These are phyloP conservation scores for Acanthochlamys bracteata DNA, from an alignment of 106 monocot species.

Conservation along the genomic window DNA sequence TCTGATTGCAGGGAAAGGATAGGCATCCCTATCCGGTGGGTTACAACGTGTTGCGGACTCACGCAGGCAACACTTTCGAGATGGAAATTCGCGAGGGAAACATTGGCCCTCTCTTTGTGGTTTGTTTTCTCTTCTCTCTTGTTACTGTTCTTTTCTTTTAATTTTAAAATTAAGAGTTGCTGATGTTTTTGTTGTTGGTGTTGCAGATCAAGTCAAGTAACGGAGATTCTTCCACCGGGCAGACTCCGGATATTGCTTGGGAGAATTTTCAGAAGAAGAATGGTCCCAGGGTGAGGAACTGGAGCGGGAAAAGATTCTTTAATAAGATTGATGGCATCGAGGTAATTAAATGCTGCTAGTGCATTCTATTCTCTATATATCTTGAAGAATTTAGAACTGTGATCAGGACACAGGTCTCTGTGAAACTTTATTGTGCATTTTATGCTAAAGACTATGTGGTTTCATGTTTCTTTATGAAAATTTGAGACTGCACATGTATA, in stretches of 20 bases:
- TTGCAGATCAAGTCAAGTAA: slow-evolving; percentile 50
- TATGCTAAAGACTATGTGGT: no score
- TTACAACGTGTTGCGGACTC: slow-evolving; percentile 54
- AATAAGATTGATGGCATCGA: slow-evolving; percentile 72
- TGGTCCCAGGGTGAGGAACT: slow-evolving; percentile 45
- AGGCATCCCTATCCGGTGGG: slow-evolving; percentile 89
- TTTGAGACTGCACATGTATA: no score
- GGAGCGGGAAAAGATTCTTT: slow-evolving; percentile 52
- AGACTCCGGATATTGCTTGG: slow-evolving; percentile 86
- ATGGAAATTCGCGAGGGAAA: slow-evolving; percentile 76
- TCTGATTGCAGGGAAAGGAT: slow-evolving; percentile 85
- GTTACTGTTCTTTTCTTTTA: background rate
- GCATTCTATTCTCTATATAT: background rate
- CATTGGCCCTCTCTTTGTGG: slow-evolving; percentile 84
- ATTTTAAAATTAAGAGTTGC: background rate
- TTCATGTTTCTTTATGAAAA: no score
- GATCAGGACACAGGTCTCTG: no score
- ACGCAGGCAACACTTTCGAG: slow-evolving; percentile 40
- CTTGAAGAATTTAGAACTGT: no score
- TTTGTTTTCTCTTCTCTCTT: slow-evolving; percentile 10
- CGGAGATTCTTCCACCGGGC: slow-evolving; percentile 64
- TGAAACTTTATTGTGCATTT: no score
- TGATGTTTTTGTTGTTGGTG: background rate
- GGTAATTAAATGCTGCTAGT: no score
- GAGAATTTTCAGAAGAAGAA: slow-evolving; percentile 54